Conservation (phyloP, 345 rosid species). For the Hibiscus trionum region DNA sequence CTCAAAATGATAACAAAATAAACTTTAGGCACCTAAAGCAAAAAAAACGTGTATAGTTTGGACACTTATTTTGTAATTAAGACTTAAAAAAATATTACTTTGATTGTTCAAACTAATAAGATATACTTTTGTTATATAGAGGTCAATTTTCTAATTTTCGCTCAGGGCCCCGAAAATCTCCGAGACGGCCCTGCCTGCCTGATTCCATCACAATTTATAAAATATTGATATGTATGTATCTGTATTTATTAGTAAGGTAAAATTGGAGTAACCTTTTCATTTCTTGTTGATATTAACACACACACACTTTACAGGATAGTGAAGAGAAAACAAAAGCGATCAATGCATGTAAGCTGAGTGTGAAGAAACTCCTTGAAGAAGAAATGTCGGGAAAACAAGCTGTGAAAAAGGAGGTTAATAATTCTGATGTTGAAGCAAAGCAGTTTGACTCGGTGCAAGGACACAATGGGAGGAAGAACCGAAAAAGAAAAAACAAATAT, state of each 20-base stretch:
- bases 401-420: constrained; percentile 28
- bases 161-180: too few species aligned
- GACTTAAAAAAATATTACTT: too few species aligned
- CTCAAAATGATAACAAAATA: too few species aligned
- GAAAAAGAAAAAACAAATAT: constrained; percentile 46
- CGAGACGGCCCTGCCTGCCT: too few species aligned
- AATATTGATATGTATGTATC: not conserved
- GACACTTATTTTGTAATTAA: too few species aligned
- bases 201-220: not conserved
- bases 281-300: not conserved
- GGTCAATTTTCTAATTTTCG: too few species aligned
- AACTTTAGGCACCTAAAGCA: too few species aligned
- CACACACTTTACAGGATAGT: constrained; percentile 37
- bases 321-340: constrained; percentile 31
- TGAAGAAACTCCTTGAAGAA: constrained; percentile 90
- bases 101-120: too few species aligned
- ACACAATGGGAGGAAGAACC: constrained; percentile 37
- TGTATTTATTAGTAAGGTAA: not conserved
- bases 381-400: constrained; percentile 55
- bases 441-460: constrained; percentile 37
- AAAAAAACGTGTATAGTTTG: too few species aligned
- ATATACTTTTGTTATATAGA: too few species aligned
- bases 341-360: constrained; percentile 50
- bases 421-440: constrained; percentile 35
- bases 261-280: constrained; percentile 13